Conservation (phyloP, 192 early-diverging fungal genomes). For the Funneliformis geosporum region DNA sequence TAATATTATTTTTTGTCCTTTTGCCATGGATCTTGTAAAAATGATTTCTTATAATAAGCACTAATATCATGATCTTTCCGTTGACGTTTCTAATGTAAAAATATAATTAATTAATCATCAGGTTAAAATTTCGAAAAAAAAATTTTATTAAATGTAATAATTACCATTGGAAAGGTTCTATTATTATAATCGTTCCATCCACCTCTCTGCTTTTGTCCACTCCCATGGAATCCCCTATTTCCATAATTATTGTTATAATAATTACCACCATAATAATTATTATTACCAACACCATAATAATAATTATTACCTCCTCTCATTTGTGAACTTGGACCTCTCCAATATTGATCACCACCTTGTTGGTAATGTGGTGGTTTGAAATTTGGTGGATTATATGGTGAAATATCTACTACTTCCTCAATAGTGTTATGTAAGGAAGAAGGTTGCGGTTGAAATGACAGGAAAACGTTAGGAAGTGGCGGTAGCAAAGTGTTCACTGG, state of each 20-base stretch:
- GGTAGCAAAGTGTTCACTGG: neutral
- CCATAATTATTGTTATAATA: neutral
- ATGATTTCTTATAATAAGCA: neutral
- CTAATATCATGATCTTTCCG: neutral
- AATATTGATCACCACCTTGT: neutral
- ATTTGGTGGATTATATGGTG: neutral
- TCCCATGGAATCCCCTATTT: too few species aligned
- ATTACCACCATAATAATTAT: neutral
- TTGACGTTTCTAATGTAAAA: neutral
- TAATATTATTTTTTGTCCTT: neutral
- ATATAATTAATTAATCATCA: neutral
- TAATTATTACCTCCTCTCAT: neutral
- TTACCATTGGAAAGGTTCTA: too few species aligned
- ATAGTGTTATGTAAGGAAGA: neutral
- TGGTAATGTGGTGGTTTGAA: neutral
- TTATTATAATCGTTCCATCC: too few species aligned
- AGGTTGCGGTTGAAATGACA: neutral
- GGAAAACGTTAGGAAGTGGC: neutral
- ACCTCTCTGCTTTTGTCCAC: too few species aligned
- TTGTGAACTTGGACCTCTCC: neutral
- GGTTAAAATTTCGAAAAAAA: neutral
- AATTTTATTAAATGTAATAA: too few species aligned
- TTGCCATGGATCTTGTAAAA: neutral
- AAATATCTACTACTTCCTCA: neutral
- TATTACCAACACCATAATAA: neutral